These are phyloP conservation scores for Gossypium aridum DNA, from an alignment of 441 rosid genomes.

Conservation along the genomic window DNA sequence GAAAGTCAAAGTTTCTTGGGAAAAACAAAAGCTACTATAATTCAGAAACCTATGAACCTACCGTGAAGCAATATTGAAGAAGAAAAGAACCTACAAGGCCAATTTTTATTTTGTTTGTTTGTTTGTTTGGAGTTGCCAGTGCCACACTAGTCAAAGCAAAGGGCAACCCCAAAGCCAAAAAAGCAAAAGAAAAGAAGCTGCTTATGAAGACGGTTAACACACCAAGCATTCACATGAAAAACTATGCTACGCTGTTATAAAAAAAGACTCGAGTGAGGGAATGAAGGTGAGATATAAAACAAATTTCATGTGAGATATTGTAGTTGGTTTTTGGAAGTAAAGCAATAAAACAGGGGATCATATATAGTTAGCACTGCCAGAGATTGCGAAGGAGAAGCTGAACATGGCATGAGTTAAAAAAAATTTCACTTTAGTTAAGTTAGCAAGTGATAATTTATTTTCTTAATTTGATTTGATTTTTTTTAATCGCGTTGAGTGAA, in stretches of 20 bases:
- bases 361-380: constrained; percentile 15
- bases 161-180: neutral
- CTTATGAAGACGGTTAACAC: neutral
- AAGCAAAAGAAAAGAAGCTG: neutral
- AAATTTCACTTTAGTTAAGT: too few species aligned
- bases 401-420: neutral
- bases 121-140: neutral
- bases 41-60: neutral
- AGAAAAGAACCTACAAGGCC: constrained; percentile 7
- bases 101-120: neutral
- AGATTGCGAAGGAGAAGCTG: neutral
- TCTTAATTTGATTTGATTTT: too few species aligned
- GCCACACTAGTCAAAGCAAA: neutral
- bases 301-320: constrained; percentile 3
- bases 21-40: constrained; percentile 10
- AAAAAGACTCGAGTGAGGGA: neutral
- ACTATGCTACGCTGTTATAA: neutral
- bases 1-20: constrained; percentile 20
- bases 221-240: neutral
- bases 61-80: constrained; percentile 8
- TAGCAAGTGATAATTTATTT: too few species aligned
- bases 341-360: constrained; percentile 20
- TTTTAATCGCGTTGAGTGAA: too few species aligned
- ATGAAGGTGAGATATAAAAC: neutral
- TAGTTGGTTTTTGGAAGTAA: neutral